A percentile compares a stretch with the other conserved stretches of the same genome.
Evolutionary conservation across 768 basidiomycete genomes (phyloP).

Genomic region (Rhizopogon sp.): DNA sequence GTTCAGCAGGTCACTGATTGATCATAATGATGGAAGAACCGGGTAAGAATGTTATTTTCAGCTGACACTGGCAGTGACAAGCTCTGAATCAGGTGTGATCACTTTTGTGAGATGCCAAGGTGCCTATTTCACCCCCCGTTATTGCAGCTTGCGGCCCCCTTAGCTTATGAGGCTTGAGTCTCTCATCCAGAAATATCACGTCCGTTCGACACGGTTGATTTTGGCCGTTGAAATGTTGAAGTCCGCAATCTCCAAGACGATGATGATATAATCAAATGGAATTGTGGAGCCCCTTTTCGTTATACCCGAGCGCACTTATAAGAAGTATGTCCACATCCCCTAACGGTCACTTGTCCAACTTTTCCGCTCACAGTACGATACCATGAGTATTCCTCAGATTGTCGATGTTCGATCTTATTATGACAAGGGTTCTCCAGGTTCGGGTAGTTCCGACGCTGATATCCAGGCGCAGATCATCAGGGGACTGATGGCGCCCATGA

Average conservation of each 20-base stretch:
- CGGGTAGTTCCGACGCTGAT: conserved; percentile 29
- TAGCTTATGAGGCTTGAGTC: neutral
- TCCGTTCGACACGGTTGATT: no score
- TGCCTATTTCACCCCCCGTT: neutral
- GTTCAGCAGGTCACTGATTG: neutral
- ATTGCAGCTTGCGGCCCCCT: no score
- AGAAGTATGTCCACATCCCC: neutral
- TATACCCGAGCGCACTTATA: neutral
- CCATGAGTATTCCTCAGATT: conserved; percentile 31
- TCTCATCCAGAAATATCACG: neutral
- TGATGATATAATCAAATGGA: neutral
- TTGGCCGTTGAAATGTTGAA: no score
- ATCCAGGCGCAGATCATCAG: conserved; percentile 42
- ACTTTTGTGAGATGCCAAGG: neutral
- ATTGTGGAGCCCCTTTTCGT: neutral
- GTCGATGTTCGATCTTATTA: conserved; percentile 41
- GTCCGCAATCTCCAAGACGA: neutral
- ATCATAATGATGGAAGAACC: neutral
- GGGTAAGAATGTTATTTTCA: neutral
- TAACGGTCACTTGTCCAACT: neutral
- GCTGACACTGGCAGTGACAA: no score
- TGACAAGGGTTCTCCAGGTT: conserved; percentile 8
- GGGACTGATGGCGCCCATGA: conserved; percentile 51
- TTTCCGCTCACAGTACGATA: neutral
- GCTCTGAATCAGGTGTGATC: neutral